These are phyloP conservation scores for Malus sylvestris DNA, from an alignment of 306 rosid species.

Conservation along the genomic window DNA sequence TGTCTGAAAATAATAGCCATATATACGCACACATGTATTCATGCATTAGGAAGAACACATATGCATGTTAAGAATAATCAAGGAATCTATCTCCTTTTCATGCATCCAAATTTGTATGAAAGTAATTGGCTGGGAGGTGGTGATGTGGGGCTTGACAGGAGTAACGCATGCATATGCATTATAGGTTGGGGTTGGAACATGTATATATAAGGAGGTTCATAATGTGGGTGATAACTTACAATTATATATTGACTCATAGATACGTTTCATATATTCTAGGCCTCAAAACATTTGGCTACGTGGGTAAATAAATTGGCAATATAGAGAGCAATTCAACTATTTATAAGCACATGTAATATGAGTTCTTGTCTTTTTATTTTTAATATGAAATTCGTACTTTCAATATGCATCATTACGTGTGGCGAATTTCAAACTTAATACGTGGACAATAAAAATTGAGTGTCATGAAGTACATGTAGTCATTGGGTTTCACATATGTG, in stretches of 20 bases:
- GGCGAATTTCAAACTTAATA: neutral
- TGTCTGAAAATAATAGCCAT: too few relatives aligned
- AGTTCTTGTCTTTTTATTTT: neutral
- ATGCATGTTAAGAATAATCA: neutral
- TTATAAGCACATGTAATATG: too few relatives aligned
- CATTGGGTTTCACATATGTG: neutral
- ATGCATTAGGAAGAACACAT: neutral
- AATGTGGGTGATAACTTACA: neutral
- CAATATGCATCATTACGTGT: neutral
- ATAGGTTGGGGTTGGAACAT: neutral
- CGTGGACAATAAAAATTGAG: neutral
- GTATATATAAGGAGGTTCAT: neutral
- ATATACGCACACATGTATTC: neutral
- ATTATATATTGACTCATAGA: too few relatives aligned
- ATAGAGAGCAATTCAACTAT: too few relatives aligned
- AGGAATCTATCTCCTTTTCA: neutral
- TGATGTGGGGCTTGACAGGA: conserved; percentile 28
- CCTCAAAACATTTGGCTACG: neutral
- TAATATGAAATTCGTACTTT: too few relatives aligned
- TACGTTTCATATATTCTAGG: neutral
- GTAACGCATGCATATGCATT: conserved; percentile 10
- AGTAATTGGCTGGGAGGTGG: conserved; percentile 30
- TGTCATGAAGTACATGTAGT: rapidly evolving
- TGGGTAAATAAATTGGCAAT: neutral
- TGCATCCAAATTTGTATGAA: conserved; percentile 11